Evolutionary conservation across 495 filamentous ascomycete genomes (phyloP).

Genomic region (Aspergillus conjunctus): DNA sequence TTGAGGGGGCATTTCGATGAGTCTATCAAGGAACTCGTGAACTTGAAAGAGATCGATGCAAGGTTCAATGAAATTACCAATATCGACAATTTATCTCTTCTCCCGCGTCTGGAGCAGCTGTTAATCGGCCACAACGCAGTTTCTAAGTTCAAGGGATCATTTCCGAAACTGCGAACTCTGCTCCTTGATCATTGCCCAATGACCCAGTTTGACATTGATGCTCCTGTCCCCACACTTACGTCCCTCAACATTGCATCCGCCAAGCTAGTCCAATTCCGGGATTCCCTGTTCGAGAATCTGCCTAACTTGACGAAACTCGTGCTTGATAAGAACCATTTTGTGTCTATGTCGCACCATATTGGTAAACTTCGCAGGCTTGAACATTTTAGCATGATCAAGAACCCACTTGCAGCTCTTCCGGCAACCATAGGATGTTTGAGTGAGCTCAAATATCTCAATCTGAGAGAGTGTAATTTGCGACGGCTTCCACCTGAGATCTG

Average conservation of each 20-base stretch:
- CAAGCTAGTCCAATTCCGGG: slow-evolving; percentile 81
- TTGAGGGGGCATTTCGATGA: slow-evolving; percentile 71
- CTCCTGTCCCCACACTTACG: slow-evolving; percentile 76
- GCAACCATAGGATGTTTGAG: slow-evolving; percentile 80
- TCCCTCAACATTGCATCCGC: slow-evolving; percentile 83
- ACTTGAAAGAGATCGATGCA: slow-evolving; percentile 87
- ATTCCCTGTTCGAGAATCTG: slow-evolving; percentile 84
- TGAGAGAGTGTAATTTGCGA: slow-evolving; percentile 89
- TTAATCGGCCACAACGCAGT: slow-evolving; percentile 89
- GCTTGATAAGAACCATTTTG: slow-evolving; percentile 94
- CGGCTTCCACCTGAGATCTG: slow-evolving; percentile 88
- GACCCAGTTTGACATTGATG: slow-evolving; percentile 83
- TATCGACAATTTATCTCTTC: slow-evolving; percentile 78
- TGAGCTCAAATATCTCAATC: slow-evolving; percentile 81
- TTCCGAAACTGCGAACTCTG: slow-evolving; percentile 78
- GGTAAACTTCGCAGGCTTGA: slow-evolving; percentile 83
- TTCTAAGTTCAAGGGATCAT: slow-evolving; percentile 81
- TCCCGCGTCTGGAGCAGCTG: slow-evolving; percentile 85
- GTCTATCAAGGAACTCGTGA: slow-evolving; percentile 68
- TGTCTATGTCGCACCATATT: slow-evolving; percentile 79
- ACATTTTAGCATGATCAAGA: slow-evolving; percentile 90
- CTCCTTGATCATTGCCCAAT: slow-evolving; percentile 91
- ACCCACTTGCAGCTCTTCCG: slow-evolving; percentile 79
- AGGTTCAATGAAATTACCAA: slow-evolving; percentile 86
- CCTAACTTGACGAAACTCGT: slow-evolving; percentile 82